Conservation (phyloP, 352 stramenopile species). For the Hyaloperonospora arabidopsidis region DNA sequence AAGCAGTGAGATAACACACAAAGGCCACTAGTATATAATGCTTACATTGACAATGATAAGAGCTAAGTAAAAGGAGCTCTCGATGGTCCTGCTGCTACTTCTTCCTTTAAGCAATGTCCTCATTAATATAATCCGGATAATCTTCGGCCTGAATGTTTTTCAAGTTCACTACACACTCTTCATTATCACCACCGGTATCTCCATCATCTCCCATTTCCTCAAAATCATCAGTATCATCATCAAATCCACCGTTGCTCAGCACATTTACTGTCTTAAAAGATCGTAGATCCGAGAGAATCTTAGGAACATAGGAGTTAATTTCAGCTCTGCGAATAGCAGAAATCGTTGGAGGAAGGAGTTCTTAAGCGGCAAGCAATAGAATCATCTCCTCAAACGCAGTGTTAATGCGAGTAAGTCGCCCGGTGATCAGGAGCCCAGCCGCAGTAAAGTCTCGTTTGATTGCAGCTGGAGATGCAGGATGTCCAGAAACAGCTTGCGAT, state of each 20-base stretch:
- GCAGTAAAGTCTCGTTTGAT: background rate
- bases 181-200: background rate
- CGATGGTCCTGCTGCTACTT: background rate
- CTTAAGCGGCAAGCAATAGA: background rate
- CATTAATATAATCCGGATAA: background rate
- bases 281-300: background rate
- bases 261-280: background rate
- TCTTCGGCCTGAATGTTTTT: background rate
- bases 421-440: background rate
- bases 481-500: background rate
- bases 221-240: background rate
- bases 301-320: background rate
- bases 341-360: background rate
- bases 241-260: background rate
- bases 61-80: background rate
- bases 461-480: background rate
- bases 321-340: background rate
- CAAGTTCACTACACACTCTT: background rate
- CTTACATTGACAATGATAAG: background rate
- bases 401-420: background rate
- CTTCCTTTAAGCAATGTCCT: background rate
- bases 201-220: background rate
- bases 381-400: background rate
- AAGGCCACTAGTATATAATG: too few relatives aligned
- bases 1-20: too few relatives aligned